A percentile compares a stretch with the other conserved stretches of the same genome.
Conservation (phyloP, 345 rosid genomes). For the Hypericum androsaemum region DNA sequence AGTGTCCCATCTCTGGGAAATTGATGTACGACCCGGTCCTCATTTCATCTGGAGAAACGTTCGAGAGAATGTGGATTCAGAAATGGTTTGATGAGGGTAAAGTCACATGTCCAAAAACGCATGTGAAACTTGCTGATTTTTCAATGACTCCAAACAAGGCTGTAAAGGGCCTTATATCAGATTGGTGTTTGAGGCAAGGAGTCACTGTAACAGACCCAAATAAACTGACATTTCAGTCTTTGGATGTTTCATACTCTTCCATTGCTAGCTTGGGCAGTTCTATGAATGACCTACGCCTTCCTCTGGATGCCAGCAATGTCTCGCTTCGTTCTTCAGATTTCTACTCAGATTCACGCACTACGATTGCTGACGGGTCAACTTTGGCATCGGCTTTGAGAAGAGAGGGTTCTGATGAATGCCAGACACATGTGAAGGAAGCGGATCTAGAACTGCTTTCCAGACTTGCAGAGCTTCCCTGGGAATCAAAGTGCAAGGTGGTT, state of each 20-base stretch:
- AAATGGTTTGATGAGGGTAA: slow-evolving; percentile 33
- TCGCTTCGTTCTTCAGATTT: slow-evolving; percentile 20
- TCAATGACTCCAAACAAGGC: slow-evolving; percentile 19
- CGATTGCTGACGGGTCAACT: no score
- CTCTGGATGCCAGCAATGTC: slow-evolving; percentile 11
- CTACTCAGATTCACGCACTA: background rate
- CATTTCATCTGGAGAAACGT: slow-evolving; percentile 32
- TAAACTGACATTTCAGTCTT: background rate
- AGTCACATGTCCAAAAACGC: slow-evolving; percentile 23
- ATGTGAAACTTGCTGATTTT: slow-evolving; percentile 17
- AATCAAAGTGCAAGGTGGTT: slow-evolving; percentile 22
- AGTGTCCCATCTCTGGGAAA: slow-evolving; percentile 28
- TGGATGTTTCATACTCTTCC: slow-evolving; percentile 17
- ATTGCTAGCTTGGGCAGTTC: slow-evolving; percentile 34
- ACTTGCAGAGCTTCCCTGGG: slow-evolving; percentile 24
- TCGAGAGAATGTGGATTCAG: slow-evolving; percentile 33
- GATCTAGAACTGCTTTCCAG: slow-evolving; percentile 4
- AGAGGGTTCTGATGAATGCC: background rate
- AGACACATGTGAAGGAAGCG: slow-evolving; percentile 12
- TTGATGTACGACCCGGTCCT: slow-evolving; percentile 35
- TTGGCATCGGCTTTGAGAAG: background rate
- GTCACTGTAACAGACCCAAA: slow-evolving; percentile 17
- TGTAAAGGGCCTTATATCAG: slow-evolving; percentile 23
- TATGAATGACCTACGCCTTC: slow-evolving; percentile 16
- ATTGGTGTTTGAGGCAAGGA: slow-evolving; percentile 23